Evolutionary conservation across 306 rosid genomes (phyloP).

Genomic region (Mucuna pruriens): DNA sequence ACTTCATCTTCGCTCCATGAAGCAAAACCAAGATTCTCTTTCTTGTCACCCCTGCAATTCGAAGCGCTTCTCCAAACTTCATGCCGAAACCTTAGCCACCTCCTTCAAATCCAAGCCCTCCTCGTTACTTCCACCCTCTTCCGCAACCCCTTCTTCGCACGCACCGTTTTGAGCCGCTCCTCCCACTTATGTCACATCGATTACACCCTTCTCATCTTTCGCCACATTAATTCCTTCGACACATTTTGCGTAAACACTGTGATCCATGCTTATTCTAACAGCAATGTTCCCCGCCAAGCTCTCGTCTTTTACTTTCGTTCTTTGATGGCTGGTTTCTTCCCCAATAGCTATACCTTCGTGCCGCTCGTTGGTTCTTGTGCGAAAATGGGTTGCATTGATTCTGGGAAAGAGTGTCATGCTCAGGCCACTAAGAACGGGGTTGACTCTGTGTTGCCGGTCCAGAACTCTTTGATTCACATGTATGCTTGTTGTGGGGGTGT

Average conservation of each 20-base stretch:
- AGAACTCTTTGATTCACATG: conserved; percentile 71
- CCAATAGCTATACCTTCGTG: conserved; percentile 64
- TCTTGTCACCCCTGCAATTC: conserved; percentile 21
- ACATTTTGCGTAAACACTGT: conserved; percentile 66
- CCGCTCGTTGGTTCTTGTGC: conserved; percentile 62
- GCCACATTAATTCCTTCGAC: conserved; percentile 40
- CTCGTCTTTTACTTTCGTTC: conserved; percentile 53
- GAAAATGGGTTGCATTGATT: conserved; percentile 49
- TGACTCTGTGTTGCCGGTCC: conserved; percentile 54
- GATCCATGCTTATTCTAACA: conserved; percentile 54
- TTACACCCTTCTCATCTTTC: conserved; percentile 55
- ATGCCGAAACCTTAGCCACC: conserved; percentile 40
- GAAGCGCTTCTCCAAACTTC: conserved; percentile 29
- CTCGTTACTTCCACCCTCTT: conserved; percentile 51
- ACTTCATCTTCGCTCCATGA: background rate
- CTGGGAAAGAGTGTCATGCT: conserved; percentile 60
- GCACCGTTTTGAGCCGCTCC: conserved; percentile 63
- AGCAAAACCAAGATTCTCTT: background rate
- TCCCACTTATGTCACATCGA: conserved; percentile 50
- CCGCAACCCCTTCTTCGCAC: conserved; percentile 59
- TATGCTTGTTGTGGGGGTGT: conserved; percentile 57
- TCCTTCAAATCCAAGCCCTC: conserved; percentile 68
- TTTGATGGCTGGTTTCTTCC: conserved; percentile 48
- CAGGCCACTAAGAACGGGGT: conserved; percentile 70
- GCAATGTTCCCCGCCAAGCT: conserved; percentile 47